These are phyloP conservation scores for Uronychia setigera DNA, from an alignment of 73 alveolate genomes.

Conservation along the genomic window DNA sequence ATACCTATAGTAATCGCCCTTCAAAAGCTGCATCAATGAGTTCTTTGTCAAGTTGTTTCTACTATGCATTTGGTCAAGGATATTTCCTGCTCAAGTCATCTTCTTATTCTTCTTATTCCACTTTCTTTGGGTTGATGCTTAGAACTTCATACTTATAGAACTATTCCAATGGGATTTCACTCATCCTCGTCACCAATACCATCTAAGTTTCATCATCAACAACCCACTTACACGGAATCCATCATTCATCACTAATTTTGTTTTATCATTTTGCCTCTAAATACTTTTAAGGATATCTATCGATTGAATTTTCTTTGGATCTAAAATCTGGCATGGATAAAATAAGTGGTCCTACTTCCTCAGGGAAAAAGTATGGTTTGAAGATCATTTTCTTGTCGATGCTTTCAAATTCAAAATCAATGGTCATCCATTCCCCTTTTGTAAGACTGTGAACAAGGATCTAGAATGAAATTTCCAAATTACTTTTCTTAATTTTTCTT, in stretches of 20 bases:
- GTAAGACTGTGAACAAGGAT: not conserved
- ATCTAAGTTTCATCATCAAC: not conserved
- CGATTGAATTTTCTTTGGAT: not conserved
- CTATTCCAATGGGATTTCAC: not conserved
- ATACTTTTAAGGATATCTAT: not conserved
- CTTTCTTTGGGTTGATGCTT: not conserved
- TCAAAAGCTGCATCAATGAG: constrained; percentile 35
- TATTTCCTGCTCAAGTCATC: not conserved
- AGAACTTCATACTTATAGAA: not conserved
- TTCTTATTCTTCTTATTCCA: constrained; percentile 1
- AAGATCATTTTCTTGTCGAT: not conserved
- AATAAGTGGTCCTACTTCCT: too few relatives aligned
- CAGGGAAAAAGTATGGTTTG: constrained; percentile 3
- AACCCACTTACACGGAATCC: not conserved
- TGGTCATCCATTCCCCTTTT: not conserved
- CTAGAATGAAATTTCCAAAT: not conserved
- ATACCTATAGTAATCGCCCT: not conserved
- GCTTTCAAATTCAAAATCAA: not conserved
- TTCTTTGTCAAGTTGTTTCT: not conserved
- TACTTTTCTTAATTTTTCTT: not conserved
- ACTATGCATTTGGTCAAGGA: not conserved
- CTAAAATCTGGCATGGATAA: too few relatives aligned
- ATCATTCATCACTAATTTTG: constrained; percentile 5
- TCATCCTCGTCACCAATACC: not conserved
- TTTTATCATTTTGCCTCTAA: not conserved